Base-by-base conservation (phyloP, 2,329 filamentous ascomycete species). In the Claviceps cyperi region DNA sequence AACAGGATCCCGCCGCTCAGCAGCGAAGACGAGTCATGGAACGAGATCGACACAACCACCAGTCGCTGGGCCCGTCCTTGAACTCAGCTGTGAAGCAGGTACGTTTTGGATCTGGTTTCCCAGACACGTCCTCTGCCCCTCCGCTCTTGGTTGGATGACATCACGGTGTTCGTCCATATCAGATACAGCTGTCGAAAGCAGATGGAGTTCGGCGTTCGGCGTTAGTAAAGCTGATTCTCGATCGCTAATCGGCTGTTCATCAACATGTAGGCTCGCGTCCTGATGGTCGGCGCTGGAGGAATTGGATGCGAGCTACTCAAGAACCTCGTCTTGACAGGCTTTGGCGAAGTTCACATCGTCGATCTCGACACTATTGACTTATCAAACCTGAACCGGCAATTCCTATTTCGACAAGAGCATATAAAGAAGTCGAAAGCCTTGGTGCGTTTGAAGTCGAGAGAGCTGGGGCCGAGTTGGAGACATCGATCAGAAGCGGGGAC, bases 311-410 rank as follows among this genome's bases (percentile, higher is more conserved):
- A 98, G 70, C 77, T 98, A 7, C 80, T 98, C 56, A 98, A 98
- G 74, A 95, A 97, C 66, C 81, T 98, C 51, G 88, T 91, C 43
- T 81, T 95, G 46, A 85, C 83, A 43, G 90, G 91, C 57, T 98
- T 95, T 59, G 88, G 88, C 56, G 86, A 95, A 69, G 82, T 97
- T 47, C 86, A 95, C 66, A 83, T 97, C 44, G 88, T 98, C 58
- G 92, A 98, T 66, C 84, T 98, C 53, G 92, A 98, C 66, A 98
- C 92, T 1, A 97, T 98, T 69, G 92, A 98, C 64, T 76, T 98
- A 21, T 95, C 89, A 69, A 98, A 98, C 64, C 77, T 98, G 47
- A 98, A 98, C 60, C 86, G 92, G 50, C 92, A 98, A 66, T 98
- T 98, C 61, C 81, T 98, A 46, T 98, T 98, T 67, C 80, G 90